A percentile compares a stretch with the other conserved stretches of the same genome.
Conservation (phyloP, 2,329 filamentous ascomycete genomes). For the Dactylellina haptotyla region DNA sequence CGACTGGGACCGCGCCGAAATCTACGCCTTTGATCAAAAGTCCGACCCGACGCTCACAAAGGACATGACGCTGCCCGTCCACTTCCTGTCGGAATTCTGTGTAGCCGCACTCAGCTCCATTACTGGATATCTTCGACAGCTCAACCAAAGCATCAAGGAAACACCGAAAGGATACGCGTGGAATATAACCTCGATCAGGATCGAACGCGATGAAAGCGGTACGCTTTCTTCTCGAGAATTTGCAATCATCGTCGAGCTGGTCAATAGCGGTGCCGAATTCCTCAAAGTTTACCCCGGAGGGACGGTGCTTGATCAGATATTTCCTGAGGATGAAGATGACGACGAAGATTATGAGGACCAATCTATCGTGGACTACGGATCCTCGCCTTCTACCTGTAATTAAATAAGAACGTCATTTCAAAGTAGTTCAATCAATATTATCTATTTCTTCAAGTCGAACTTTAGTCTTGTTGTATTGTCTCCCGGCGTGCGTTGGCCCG, state of each 20-base stretch:
- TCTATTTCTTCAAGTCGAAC: too few relatives aligned
- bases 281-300: neutral
- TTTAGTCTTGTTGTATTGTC: too few relatives aligned
- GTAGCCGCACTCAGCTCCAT: slow-evolving; percentile 1
- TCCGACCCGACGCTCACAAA: neutral
- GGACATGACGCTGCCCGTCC: neutral
- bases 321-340: neutral
- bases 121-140: neutral
- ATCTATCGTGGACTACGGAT: too few relatives aligned
- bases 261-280: neutral
- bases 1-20: slow-evolving; percentile 11
- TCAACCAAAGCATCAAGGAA: slow-evolving; percentile 1
- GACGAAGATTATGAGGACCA: too few relatives aligned
- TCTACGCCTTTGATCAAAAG: slow-evolving; percentile 12
- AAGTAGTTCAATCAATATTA: too few relatives aligned
- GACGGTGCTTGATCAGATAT: neutral
- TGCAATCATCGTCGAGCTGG: slow-evolving; percentile 5
- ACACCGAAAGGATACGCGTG: slow-evolving; percentile 3
- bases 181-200: slow-evolving; percentile 6
- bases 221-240: slow-evolving; percentile 15
- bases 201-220: neutral
- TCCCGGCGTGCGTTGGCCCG: too few relatives aligned
- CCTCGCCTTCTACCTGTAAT: too few relatives aligned
- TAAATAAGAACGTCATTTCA: too few relatives aligned
- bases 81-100: slow-evolving; percentile 22